These are phyloP conservation scores for Pythium pyrilobum DNA, from an alignment of 352 stramenopile genomes.

Conservation along the genomic window DNA sequence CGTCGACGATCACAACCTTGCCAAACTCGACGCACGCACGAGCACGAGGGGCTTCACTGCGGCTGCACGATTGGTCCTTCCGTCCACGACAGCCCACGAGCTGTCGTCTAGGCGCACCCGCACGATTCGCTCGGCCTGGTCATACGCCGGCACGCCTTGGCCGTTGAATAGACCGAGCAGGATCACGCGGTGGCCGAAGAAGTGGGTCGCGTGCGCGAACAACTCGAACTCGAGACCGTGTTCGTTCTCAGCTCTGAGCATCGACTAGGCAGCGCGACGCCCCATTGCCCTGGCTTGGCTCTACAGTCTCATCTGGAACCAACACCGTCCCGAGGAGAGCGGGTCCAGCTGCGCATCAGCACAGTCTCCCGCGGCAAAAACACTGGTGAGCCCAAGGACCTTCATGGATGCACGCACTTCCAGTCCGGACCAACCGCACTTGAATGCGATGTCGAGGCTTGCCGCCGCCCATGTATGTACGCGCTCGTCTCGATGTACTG, in stretches of 20 bases:
- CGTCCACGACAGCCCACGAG: background rate
- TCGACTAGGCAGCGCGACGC: constrained; percentile 23
- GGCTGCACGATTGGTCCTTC: too few relatives aligned
- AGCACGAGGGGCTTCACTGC: constrained; percentile 27
- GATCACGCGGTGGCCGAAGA: constrained; percentile 28
- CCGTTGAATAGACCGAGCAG: constrained; percentile 33
- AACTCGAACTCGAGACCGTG: constrained; percentile 25
- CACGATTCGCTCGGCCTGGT: background rate
- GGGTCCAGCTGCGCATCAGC: background rate
- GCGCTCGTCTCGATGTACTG: background rate
- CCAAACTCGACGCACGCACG: constrained; percentile 29
- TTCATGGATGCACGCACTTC: too few relatives aligned
- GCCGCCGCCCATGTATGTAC: background rate
- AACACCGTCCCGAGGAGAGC: too few relatives aligned
- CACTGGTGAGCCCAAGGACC: background rate
- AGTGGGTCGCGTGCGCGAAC: constrained; percentile 31
- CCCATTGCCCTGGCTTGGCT: constrained; percentile 4
- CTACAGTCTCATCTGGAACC: constrained; percentile 10
- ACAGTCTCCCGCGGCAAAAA: constrained; percentile 8
- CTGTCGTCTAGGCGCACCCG: background rate
- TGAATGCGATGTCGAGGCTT: background rate
- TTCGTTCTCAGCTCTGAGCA: constrained; percentile 22
- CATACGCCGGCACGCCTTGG: constrained; percentile 13
- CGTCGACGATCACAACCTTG: constrained; percentile 28
- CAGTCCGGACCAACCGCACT: constrained; percentile 1